A percentile compares a stretch with the other conserved stretches of the same genome.
These are phyloP conservation scores for Pichia cactophila DNA, from an alignment of 1,139 yeast species.

Conservation along the genomic window DNA sequence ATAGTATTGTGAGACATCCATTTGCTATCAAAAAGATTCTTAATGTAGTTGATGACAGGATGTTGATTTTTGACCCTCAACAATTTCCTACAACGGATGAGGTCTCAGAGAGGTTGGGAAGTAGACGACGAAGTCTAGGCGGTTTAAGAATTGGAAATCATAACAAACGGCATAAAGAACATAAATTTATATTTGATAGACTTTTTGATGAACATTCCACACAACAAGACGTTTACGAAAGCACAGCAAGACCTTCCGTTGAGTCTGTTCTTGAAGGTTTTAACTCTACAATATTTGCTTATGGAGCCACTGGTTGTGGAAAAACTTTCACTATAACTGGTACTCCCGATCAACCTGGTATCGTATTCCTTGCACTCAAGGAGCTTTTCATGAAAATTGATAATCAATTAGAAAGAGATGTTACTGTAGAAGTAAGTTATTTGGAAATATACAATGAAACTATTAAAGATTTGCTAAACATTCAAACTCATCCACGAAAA, in stretches of 20 bases:
- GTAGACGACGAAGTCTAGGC: slow-evolving; percentile 17
- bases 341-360: slow-evolving; percentile 64
- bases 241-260: slow-evolving; percentile 64
- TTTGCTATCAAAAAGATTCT: slow-evolving; percentile 53
- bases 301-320: slow-evolving; percentile 99
- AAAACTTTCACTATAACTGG: slow-evolving; percentile 90
- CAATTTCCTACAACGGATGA: slow-evolving; percentile 27
- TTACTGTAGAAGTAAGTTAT: slow-evolving; percentile 64
- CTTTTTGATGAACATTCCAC: slow-evolving; percentile 58
- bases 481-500: slow-evolving; percentile 30
- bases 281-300: slow-evolving; percentile 90
- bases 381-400: slow-evolving; percentile 66
- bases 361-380: slow-evolving; percentile 70
- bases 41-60: slow-evolving; percentile 78
- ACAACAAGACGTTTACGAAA: slow-evolving; percentile 60
- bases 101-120: slow-evolving; percentile 8
- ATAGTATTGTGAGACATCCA: neutral
- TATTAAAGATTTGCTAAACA: slow-evolving; percentile 63
- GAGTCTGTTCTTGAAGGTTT: slow-evolving; percentile 76
- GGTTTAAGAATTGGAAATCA: slow-evolving; percentile 13
- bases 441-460: slow-evolving; percentile 89
- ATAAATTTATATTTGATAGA: slow-evolving; percentile 74
- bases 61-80: slow-evolving; percentile 87
- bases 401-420: slow-evolving; percentile 32
- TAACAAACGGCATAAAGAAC: slow-evolving; percentile 58